Percentiles rank a stretch among this genome's conserved stretches.
Evolutionary conservation across 805 yeast genomes (phyloP).

Genomic region (Candida sanyiensis): DNA sequence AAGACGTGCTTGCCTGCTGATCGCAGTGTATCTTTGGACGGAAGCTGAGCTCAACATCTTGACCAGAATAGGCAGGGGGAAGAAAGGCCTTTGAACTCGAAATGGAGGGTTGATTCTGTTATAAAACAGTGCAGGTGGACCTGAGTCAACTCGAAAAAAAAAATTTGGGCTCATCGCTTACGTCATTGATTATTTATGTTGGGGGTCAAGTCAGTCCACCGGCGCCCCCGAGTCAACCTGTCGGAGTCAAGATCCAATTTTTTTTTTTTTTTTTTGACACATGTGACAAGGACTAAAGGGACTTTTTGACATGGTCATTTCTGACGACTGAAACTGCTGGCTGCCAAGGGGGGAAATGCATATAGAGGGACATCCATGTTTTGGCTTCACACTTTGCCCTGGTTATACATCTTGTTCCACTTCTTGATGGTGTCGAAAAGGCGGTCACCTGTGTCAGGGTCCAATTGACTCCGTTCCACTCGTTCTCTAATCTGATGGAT

Average conservation of each 20-base stretch:
- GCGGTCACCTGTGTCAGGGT: conserved; percentile 14
- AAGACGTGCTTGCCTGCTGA: conserved; percentile 21
- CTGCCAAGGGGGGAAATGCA: too few relatives aligned
- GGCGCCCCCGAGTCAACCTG: not conserved
- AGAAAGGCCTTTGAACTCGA: too few relatives aligned
- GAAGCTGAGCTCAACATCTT: conserved; percentile 7
- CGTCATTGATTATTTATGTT: too few relatives aligned
- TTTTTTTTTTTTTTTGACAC: too few relatives aligned
- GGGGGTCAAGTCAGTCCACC: too few relatives aligned
- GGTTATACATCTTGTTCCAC: conserved; percentile 31
- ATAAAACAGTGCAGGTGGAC: not conserved
- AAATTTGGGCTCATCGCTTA: conserved; percentile 1
- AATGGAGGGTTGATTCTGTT: too few relatives aligned
- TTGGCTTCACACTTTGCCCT: not conserved
- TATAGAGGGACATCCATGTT: too few relatives aligned
- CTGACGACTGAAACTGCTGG: too few relatives aligned
- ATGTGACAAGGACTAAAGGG: too few relatives aligned
- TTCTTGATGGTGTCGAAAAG: conserved; percentile 24
- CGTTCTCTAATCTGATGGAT: conserved; percentile 26
- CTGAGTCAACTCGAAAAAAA: not conserved
- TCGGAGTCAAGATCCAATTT: not conserved
- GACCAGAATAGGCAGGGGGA: too few relatives aligned
- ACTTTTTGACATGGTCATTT: too few relatives aligned
- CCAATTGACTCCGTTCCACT: conserved; percentile 25
- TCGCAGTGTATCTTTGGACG: conserved; percentile 3